Base-by-base conservation (phyloP, 257 asterid species). In the Galeopsis tetrahit region DNA sequence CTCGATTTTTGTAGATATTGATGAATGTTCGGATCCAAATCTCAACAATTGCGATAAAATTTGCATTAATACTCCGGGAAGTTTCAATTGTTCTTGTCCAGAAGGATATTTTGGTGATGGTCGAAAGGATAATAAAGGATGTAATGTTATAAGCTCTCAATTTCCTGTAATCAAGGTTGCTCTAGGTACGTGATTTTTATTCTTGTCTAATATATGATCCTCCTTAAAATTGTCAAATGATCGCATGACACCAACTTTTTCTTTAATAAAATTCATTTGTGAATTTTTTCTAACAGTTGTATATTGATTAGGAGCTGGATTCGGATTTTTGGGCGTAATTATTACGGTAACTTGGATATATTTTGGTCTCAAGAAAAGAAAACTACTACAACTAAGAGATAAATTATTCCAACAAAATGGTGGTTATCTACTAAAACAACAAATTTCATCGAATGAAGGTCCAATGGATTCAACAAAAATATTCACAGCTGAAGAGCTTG, bases 231-330 rank as follows among this genome's bases (percentile, higher is more conserved):
- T 2, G 4, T 4, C 14, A 10, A 44, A 10, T 48, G 1, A 48
- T n/a, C 53, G 11, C 11, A 17, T 2, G 6, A 21, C 28, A 48
- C 46, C 53, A 48, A 48, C 6, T 4, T 44, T 53, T 13, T 48
- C 7, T 49, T 5, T 49, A n/a, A 49, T n/a, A 7, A 48, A 13
- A n/a, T 48, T 11, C 55, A 0, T n/a, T 2, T 42, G 11, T 42
- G 10, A 5, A 44, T 46, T 46, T 46, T n/a, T 46, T 4, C 46
- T 28, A 49, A n/a, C 9, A n/a, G 4, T 21, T 65, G 6, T 35
- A 31, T 21, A 21, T 21, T n/a, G 40, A 21, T 79, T 82, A 92
- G 97, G 96, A 4, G 34, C 75, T 11, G 28, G 28, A 1, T 21
- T 21, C 28, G 28, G 28, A 1, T 21, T 21, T 21, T 21, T 21